A percentile compares a stretch with the other conserved stretches of the same genome.
phyloP scores from a whole-genome alignment of 345 rosid genomes.

The Eucalyptus regnans region DNA sequence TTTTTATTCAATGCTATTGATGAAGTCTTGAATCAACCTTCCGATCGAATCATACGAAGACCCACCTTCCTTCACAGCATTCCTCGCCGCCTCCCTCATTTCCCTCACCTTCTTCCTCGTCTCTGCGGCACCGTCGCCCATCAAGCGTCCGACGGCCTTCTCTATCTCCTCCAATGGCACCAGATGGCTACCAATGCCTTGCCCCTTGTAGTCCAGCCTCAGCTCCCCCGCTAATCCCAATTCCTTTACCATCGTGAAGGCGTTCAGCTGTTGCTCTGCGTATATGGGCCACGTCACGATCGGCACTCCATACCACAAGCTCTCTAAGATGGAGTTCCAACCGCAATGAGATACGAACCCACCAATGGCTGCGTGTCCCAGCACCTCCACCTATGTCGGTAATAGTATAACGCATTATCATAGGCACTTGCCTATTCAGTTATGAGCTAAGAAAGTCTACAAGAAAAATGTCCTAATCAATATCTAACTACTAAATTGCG shows the following conservation, averaged over 20 bases:
- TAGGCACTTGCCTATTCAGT: no score
- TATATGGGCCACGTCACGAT: slow-evolving; percentile 35
- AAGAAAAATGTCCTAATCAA: no score
- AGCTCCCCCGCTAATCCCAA: slow-evolving; percentile 19
- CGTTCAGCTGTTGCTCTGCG: slow-evolving; percentile 44
- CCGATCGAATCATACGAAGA: slow-evolving; percentile 17
- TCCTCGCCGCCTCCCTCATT: slow-evolving; percentile 8
- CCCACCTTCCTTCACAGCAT: slow-evolving; percentile 12
- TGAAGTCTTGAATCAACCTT: slow-evolving; percentile 7
- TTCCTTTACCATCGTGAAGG: slow-evolving; percentile 32
- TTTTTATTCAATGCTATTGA: neutral
- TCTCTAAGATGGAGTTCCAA: slow-evolving; percentile 41
- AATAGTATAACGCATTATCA: no score
- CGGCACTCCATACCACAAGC: slow-evolving; percentile 38
- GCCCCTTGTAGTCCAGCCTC: slow-evolving; percentile 9
- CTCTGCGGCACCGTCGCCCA: slow-evolving; percentile 7
- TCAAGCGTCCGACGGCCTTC: slow-evolving; percentile 6
- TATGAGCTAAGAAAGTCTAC: no score
- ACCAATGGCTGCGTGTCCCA: slow-evolving; percentile 20
- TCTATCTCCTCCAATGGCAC: slow-evolving; percentile 27
- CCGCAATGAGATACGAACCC: slow-evolving; percentile 43
- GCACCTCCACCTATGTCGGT: slow-evolving; percentile 16
- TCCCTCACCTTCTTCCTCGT: slow-evolving; percentile 14
- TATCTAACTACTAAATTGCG: no score
- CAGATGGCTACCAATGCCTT: neutral